phyloP scores from a whole-genome alignment of 257 asterid species.

The Gynochthodes officinalis region DNA sequence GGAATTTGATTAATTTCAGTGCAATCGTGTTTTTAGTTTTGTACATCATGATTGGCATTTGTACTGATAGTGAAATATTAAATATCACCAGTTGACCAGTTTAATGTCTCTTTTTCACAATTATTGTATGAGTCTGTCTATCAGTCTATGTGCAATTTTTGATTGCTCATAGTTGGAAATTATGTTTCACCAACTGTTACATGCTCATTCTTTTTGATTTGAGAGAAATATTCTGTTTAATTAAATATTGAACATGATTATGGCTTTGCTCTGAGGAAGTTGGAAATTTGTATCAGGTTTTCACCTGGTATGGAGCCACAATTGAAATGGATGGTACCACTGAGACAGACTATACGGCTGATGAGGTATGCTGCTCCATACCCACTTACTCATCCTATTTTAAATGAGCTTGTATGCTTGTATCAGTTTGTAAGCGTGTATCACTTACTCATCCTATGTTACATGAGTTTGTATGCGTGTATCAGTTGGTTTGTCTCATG shows the following conservation, averaged over 20 bases:
- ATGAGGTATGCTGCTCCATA: constrained; percentile 52
- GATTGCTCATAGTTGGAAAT: neutral
- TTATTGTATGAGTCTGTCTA: neutral
- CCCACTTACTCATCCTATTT: neutral
- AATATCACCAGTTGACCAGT: neutral
- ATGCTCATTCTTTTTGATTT: neutral
- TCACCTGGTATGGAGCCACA: constrained; percentile 96
- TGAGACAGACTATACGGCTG: constrained; percentile 93
- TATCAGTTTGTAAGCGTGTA: neutral
- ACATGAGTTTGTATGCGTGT: neutral
- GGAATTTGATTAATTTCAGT: constrained; percentile 4
- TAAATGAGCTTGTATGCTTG: neutral
- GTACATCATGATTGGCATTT: neutral
- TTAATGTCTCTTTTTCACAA: neutral
- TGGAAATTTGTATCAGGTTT: constrained; percentile 47
- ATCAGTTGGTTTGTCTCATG: neutral
- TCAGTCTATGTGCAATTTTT: neutral
- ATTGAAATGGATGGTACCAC: constrained; percentile 86
- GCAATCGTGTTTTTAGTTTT: neutral
- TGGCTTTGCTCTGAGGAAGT: constrained; percentile 21
- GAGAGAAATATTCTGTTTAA: neutral
- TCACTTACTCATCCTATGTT: neutral
- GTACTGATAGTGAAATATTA: neutral
- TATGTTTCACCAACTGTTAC: neutral
- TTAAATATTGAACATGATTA: neutral